Conservation (phyloP, 352 stramenopile genomes). For the Phytophthora lateralis region DNA sequence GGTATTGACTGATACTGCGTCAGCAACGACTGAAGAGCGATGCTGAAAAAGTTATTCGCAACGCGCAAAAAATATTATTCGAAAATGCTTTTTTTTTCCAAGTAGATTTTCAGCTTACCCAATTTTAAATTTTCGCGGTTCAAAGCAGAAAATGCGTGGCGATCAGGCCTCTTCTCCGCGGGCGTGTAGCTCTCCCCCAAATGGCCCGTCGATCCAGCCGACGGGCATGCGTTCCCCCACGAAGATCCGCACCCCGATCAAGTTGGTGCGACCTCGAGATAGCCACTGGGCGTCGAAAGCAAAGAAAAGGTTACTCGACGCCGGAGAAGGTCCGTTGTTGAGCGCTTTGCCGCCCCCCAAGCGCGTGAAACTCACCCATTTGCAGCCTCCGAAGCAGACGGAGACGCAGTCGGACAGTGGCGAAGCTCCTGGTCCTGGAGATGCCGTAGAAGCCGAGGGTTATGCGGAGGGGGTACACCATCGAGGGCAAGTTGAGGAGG, state of each 20-base stretch:
- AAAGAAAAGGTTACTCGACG: slow-evolving; percentile 34
- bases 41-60: no score
- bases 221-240: slow-evolving; percentile 31
- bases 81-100: no score
- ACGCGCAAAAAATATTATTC: no score
- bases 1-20: no score
- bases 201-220: background rate
- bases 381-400: background rate
- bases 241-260: slow-evolving; percentile 30
- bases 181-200: slow-evolving; percentile 22
- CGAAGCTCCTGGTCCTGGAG: background rate
- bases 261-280: slow-evolving; percentile 27
- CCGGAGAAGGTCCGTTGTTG: background rate
- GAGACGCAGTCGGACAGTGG: background rate
- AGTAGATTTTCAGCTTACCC: no score
- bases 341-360: slow-evolving; percentile 21
- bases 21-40: no score
- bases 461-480: slow-evolving; percentile 32
- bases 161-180: slow-evolving; percentile 7
- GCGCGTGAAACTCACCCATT: slow-evolving; percentile 15
- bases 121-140: no score
- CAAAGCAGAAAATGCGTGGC: background rate
- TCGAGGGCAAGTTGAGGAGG: slow-evolving; percentile 33
- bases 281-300: slow-evolving; percentile 14
- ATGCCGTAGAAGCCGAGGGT: slow-evolving; percentile 17